Evolutionary conservation across 768 basidiomycete genomes (phyloP).

Genomic region (Leccinum rimulosum): DNA sequence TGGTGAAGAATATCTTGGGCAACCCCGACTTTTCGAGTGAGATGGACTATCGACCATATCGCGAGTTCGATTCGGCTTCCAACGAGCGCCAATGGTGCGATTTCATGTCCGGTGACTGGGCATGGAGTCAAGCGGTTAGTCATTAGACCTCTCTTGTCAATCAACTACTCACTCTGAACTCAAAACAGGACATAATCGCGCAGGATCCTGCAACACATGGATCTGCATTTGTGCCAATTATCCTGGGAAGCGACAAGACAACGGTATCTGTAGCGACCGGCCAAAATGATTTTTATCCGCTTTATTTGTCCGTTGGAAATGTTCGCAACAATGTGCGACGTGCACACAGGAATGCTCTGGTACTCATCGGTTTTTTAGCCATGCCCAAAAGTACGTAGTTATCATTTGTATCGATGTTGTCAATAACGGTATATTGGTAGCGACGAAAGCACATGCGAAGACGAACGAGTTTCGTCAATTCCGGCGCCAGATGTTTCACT

Average conservation of each 20-base stretch:
- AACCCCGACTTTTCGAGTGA: background rate
- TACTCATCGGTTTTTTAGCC: background rate
- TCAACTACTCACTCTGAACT: background rate
- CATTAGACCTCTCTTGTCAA: background rate
- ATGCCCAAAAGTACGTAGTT: background rate
- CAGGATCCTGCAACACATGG: background rate
- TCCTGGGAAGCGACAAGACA: background rate
- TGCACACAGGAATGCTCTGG: background rate
- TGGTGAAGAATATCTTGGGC: background rate
- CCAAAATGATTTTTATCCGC: background rate
- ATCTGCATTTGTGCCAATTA: background rate
- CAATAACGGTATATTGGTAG: background rate
- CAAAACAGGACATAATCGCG: background rate
- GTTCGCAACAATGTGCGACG: background rate
- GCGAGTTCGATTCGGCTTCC: background rate
- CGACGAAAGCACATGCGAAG: background rate
- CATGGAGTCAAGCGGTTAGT: background rate
- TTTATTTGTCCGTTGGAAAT: background rate
- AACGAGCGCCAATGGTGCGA: background rate
- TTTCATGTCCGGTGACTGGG: background rate
- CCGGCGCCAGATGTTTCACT: background rate
- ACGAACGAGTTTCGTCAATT: background rate
- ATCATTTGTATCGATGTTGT: background rate
- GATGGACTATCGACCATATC: background rate
- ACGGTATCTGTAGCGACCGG: background rate